phyloP scores from a whole-genome alignment of 768 basidiomycete genomes.

The Chalciporus pseudorubinellus region DNA sequence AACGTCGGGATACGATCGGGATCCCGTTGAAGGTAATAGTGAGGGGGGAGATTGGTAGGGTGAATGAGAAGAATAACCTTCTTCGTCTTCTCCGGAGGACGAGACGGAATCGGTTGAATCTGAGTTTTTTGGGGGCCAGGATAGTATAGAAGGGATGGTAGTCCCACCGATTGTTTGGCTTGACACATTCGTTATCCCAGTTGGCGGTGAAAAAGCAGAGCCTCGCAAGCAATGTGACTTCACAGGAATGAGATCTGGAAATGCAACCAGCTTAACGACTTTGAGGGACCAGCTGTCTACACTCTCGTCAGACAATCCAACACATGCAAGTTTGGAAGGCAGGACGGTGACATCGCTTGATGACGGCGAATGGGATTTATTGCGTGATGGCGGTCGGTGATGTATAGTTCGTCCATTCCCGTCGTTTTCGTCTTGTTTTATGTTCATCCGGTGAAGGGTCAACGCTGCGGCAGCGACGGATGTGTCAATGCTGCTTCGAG shows the following conservation, averaged over 20 bases:
- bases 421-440: conserved; percentile 2
- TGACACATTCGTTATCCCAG: conserved; percentile 5
- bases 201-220: background rate
- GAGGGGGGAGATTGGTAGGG: conserved; percentile 40
- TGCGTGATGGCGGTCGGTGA: conserved; percentile 23
- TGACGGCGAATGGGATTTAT: conserved; percentile 53
- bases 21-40: conserved; percentile 33
- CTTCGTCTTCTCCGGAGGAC: conserved; percentile 37
- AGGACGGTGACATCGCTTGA: conserved; percentile 60
- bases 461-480: conserved; percentile 15
- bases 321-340: conserved; percentile 70
- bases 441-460: conserved; percentile 6
- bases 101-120: conserved; percentile 26
- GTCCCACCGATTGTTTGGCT: conserved; percentile 12
- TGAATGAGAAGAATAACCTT: conserved; percentile 63
- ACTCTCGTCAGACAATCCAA: conserved; percentile 67
- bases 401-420: conserved; percentile 1
- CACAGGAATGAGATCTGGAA: conserved; percentile 63
- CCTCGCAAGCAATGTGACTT: conserved; percentile 9
- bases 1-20: conserved; percentile 46
- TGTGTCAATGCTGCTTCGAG: conserved; percentile 39
- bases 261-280: conserved; percentile 74
- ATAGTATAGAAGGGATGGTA: conserved; percentile 20
- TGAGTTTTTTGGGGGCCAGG: conserved; percentile 22
- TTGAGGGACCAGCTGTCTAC: conserved; percentile 75